A percentile compares a stretch with the other conserved stretches of the same genome.
These are phyloP conservation scores for Diaporthe helianthi DNA, from an alignment of 2,329 filamentous ascomycete species.

Conservation along the genomic window DNA sequence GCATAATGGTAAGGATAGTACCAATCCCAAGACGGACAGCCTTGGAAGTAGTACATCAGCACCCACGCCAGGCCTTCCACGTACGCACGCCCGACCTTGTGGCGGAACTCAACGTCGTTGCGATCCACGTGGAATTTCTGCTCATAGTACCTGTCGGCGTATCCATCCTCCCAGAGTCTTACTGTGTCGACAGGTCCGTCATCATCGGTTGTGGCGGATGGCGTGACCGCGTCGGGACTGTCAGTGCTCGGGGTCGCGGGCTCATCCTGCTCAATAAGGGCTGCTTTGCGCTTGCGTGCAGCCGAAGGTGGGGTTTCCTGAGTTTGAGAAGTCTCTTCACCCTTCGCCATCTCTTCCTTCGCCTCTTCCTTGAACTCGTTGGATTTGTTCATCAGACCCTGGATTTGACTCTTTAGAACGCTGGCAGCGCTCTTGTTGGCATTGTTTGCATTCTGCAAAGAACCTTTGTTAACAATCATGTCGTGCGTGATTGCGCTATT, in stretches of 20 bases:
- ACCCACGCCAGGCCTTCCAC: conserved; percentile 97
- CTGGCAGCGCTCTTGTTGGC: conserved; percentile 96
- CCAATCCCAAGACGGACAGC: conserved; percentile 98
- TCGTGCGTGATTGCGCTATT: conserved; percentile 77
- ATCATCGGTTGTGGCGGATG: conserved; percentile 55
- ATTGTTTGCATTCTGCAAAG: conserved; percentile 71
- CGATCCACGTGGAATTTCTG: conserved; percentile 91
- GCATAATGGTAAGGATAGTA: conserved; percentile 99
- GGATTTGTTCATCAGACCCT: conserved; percentile 50
- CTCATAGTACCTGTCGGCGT: conserved; percentile 94
- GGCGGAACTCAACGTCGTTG: conserved; percentile 83
- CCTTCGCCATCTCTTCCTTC: conserved; percentile 28
- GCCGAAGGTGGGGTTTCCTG: conserved; percentile 54
- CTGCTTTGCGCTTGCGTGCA: conserved; percentile 79
- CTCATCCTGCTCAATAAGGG: conserved; percentile 67
- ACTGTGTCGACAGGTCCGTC: conserved; percentile 80
- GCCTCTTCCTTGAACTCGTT: conserved; percentile 23
- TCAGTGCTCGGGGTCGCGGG: conserved; percentile 66
- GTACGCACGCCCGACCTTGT: conserved; percentile 88
- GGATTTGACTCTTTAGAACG: conserved; percentile 80
- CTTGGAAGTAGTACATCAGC: conserved; percentile 95
- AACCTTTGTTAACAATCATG: conserved; percentile 80
- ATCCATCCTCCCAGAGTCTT: conserved; percentile 92
- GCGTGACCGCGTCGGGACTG: conserved; percentile 50
- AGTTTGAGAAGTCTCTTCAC: conserved; percentile 37